phyloP scores from a whole-genome alignment of 2,329 filamentous ascomycete species.

The Escovopsis sp. region DNA sequence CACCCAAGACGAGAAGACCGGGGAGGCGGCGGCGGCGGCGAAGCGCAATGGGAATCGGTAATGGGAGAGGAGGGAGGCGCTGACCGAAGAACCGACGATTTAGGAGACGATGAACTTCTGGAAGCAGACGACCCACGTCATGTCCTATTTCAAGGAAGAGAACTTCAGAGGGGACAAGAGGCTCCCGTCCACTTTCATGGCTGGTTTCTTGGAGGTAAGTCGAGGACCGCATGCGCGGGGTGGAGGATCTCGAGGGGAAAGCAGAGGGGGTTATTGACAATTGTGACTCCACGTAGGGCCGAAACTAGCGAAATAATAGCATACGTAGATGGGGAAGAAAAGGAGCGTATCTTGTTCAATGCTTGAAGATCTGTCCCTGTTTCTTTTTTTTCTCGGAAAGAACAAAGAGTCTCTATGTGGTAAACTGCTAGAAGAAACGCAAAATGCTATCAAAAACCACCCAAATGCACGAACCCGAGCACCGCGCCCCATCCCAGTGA shows the following conservation, averaged over 20 bases:
- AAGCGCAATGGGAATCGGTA: too few relatives aligned
- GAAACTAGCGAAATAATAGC: conserved; percentile 32
- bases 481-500: too few relatives aligned
- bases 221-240: background rate
- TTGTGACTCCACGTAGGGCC: conserved; percentile 25
- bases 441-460: too few relatives aligned
- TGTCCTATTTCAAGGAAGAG: conserved; percentile 92
- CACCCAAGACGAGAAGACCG: background rate
- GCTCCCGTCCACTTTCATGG: conserved; percentile 81
- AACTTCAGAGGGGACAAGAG: conserved; percentile 59
- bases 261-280: background rate
- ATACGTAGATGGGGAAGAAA: conserved; percentile 13
- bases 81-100: conserved; percentile 3
- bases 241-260: background rate
- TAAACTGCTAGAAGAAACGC: too few relatives aligned
- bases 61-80: background rate
- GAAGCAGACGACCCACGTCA: conserved; percentile 91
- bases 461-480: too few relatives aligned
- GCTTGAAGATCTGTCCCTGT: conserved; percentile 12
- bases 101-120: conserved; percentile 99
- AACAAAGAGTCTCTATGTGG: too few relatives aligned
- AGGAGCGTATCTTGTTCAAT: conserved; percentile 19
- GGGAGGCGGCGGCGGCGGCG: background rate
- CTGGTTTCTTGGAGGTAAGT: conserved; percentile 83
- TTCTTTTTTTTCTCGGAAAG: background rate